Evolutionary conservation across 257 asterid genomes (phyloP).

Genomic region (Echites panduratus): DNA sequence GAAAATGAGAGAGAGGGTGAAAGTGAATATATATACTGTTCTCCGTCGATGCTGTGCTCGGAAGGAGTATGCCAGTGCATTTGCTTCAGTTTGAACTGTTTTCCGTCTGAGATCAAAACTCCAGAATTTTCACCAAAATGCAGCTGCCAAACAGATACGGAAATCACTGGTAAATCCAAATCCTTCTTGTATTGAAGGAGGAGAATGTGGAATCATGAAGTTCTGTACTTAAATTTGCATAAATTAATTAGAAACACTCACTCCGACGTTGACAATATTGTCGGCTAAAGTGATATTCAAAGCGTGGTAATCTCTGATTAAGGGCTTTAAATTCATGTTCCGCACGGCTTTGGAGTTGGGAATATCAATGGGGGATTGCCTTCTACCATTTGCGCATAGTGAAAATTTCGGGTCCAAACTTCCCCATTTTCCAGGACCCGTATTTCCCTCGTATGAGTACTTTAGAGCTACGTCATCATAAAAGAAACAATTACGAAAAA

Average conservation of each 20-base stretch:
- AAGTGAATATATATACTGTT: slow-evolving; percentile 38
- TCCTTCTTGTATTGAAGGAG: too few relatives aligned
- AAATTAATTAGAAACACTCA: slow-evolving; percentile 25
- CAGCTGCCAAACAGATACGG: too few relatives aligned
- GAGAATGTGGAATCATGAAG: too few relatives aligned
- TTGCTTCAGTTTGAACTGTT: slow-evolving; percentile 50
- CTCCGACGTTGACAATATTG: slow-evolving; percentile 62
- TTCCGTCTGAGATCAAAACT: slow-evolving; percentile 36
- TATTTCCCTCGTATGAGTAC: slow-evolving; percentile 60
- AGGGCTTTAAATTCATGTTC: slow-evolving; percentile 41
- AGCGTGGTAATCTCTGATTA: slow-evolving; percentile 42
- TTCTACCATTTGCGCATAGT: slow-evolving; percentile 52
- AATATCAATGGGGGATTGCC: slow-evolving; percentile 70
- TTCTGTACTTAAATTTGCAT: too few relatives aligned
- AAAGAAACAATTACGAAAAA: background rate
- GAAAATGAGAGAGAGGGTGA: background rate
- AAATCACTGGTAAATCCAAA: too few relatives aligned
- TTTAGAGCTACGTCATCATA: slow-evolving; percentile 15
- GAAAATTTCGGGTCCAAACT: slow-evolving; percentile 61
- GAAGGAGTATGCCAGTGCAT: slow-evolving; percentile 96
- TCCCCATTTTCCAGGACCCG: slow-evolving; percentile 76
- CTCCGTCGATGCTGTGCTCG: slow-evolving; percentile 66
- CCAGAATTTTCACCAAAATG: slow-evolving; percentile 60
- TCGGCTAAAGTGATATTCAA: slow-evolving; percentile 59
- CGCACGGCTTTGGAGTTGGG: slow-evolving; percentile 23